Evolutionary conservation across 106 monocot species (phyloP).

Genomic region (Ottelia alismoides): DNA sequence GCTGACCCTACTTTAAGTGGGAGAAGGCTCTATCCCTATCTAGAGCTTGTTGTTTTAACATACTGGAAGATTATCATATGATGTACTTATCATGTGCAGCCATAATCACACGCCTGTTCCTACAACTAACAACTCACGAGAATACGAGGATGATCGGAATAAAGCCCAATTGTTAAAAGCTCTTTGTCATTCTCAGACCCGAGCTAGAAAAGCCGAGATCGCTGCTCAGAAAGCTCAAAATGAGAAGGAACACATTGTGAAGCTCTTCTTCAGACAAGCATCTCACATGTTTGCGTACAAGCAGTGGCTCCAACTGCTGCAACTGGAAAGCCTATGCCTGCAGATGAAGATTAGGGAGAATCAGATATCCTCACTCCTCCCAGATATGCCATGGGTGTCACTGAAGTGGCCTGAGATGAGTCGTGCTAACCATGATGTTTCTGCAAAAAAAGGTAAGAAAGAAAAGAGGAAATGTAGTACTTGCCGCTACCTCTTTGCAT

Average conservation of each 20-base stretch:
- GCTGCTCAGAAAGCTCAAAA: too few species aligned
- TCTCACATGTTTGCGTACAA: too few species aligned
- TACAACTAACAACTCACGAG: too few species aligned
- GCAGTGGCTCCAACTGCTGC: conserved; percentile 70
- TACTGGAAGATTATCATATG: too few species aligned
- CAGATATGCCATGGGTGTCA: conserved; percentile 42
- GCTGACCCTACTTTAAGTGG: too few species aligned
- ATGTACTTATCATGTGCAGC: too few species aligned
- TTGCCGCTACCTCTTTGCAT: background rate
- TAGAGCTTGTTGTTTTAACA: too few species aligned
- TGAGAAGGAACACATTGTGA: conserved; percentile 74
- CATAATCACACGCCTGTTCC: too few species aligned
- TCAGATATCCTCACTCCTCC: conserved; percentile 29
- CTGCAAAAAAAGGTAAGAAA: too few species aligned
- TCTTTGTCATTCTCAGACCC: conserved; percentile 4
- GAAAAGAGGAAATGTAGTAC: conserved; percentile 2
- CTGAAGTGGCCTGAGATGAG: conserved; percentile 4
- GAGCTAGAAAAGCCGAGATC: conserved; percentile 34
- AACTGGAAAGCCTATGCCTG: conserved; percentile 58
- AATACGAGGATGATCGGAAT: background rate
- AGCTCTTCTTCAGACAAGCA: conserved; percentile 65
- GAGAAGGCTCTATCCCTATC: too few species aligned
- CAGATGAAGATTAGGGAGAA: conserved; percentile 50
- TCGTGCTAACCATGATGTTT: too few species aligned
- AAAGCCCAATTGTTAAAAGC: conserved; percentile 5